Evolutionary conservation across 2,329 filamentous ascomycete species (phyloP), one percentile per base, ranked within the genome.

Genomic region (Leptographium lundbergii): DNA sequence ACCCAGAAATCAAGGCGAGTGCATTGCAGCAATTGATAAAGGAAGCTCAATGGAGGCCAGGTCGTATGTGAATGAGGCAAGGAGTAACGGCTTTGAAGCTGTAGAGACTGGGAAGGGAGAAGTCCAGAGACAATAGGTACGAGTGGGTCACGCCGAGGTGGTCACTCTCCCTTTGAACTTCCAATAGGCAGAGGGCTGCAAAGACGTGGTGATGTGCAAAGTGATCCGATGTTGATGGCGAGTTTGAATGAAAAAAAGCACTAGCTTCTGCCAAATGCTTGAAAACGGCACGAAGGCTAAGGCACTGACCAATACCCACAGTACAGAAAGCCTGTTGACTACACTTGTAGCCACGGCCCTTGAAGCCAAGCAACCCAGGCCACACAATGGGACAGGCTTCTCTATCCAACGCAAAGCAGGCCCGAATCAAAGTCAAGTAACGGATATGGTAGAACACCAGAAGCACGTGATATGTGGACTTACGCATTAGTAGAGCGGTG

Each of bases 401-500:
- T 45, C 42, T n/a, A 42, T 19, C 42, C 7, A n/a, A 45, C 4
- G 42, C 14, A 17, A 11, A 19, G 11, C 13, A 51, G 14, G 48
- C 24, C 50, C 14, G 6, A 32, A 25, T 10, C 17, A 14, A 54
- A 48, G 6, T 6, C 54, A 48, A 22, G 34, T 14, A 13, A 24
- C 7, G 2, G 6, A 6, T 14, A 19, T 10, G 7, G 24, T 19
- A 19, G 11, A 17, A 32, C 17, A 14, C 2, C n/a, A 27, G 14
- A 0, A 5, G 24, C 17, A 50, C 4, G 29, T 10, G 45, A 50
- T 14, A 25, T 22, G 5, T 22, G n/a, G 45, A 91, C 89, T 84
- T 83, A 94, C 89, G 86, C 83, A 70, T 89, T 88, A 56, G 82
- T 85, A 54, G 87, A 83, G 59, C 88, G 81, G 68, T 88, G 87